Base-by-base conservation (phyloP, 2,329 filamentous ascomycete species). In the Colletotrichum abscissum region DNA sequence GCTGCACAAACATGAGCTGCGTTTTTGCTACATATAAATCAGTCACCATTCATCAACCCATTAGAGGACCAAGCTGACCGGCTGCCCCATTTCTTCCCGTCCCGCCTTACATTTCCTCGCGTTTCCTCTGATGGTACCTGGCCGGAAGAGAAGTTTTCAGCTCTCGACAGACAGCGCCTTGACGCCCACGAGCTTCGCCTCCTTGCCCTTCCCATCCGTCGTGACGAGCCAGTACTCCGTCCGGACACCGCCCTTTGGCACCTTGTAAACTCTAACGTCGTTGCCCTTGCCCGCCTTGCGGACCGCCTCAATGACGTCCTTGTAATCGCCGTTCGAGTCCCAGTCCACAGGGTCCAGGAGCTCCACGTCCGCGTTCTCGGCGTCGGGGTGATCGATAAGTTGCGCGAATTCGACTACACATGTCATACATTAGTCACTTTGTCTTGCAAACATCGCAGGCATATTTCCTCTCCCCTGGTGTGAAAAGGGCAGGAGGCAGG, bases 201-300 rank as follows among this genome's bases (percentile, higher is more conserved):
- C 88, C 63, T 88, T 84, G 19, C 83, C 86, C 76, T 90, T 86
- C 59, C 84, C 83, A 78, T 92, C 88, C 76, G 93, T 81, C 26
- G 90, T 90, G 59, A 98, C 85, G 72, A 98, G 85, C 88, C 92
- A 98, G 82, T 97, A 97, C 83, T 97, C 94, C 16, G 88, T 87
- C 79, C 92, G 88, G 30, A 91, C 90, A 14, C 86, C 85, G 57
- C 89, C 91, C 77, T 90, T 86, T 72, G 87, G 84, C 9, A 97
- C 90, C 66, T 89, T 87, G 79, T 97, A 98, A 26, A 97, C 91
- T 79, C 92, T 90, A 65, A 96, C 89, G 75, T 94, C 92, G 74
- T 87, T 88, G 2, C 93, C 90, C 79, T 88, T 86, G 26, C 88
- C 88, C 16, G 88, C 91, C 80, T 90, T 85, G 75, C 88, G 88